A percentile compares a stretch with the other conserved stretches of the same genome.
phyloP scores from a whole-genome alignment of 352 stramenopile genomes.

The Blastocystis sp. region DNA sequence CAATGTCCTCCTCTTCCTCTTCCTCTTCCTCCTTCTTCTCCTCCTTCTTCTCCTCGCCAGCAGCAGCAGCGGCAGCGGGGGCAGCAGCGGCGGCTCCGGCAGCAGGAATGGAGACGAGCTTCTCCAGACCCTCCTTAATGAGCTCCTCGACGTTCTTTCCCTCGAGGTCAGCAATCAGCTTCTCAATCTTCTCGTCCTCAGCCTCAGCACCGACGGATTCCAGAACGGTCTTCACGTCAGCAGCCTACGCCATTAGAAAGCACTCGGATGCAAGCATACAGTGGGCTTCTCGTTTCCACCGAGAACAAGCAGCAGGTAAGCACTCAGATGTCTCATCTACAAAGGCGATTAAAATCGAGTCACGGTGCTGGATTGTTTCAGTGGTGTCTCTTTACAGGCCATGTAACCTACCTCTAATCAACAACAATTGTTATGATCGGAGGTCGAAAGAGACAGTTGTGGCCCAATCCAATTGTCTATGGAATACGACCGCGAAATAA shows the following conservation, averaged over 20 bases:
- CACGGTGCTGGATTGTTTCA: too few relatives aligned
- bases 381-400: too few relatives aligned
- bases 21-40: conserved; percentile 61
- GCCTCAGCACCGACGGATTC: conserved; percentile 70
- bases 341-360: too few relatives aligned
- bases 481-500: too few relatives aligned
- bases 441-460: too few relatives aligned
- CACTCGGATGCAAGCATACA: neutral
- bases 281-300: conserved; percentile 51
- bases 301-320: conserved; percentile 45
- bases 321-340: conserved; percentile 53
- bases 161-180: conserved; percentile 68
- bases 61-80: conserved; percentile 60
- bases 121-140: conserved; percentile 56
- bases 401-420: neutral
- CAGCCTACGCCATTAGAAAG: conserved; percentile 59
- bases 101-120: conserved; percentile 69
- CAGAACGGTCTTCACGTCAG: conserved; percentile 79
- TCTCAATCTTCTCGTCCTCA: conserved; percentile 68
- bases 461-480: too few relatives aligned
- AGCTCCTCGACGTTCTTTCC: conserved; percentile 70
- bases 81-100: conserved; percentile 60
- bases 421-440: neutral
- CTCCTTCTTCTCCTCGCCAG: conserved; percentile 56
- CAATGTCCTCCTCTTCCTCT: conserved; percentile 59